Evolutionary conservation across 345 rosid species (phyloP), one percentile per base, ranked within the genome.

Genomic region (Xanthoceras sorbifolium): DNA sequence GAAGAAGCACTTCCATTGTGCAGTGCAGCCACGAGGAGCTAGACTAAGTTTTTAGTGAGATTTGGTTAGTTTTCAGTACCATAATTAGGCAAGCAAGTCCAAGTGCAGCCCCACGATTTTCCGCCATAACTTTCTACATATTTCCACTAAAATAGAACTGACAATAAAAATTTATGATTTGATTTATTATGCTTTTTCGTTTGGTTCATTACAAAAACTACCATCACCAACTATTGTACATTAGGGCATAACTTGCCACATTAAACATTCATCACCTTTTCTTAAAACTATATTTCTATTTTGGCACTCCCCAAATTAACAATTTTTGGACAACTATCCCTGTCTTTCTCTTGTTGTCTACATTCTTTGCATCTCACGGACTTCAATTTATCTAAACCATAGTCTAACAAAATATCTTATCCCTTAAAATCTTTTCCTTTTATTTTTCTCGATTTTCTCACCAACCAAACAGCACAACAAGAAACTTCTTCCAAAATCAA

Each of bases 261-360:
- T 14, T 9, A 72, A 60, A n/a, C 52, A 22, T 9, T 44, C 36
- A 76, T 79, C 82, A 85, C 71, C 87, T 63, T 80, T 85, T 85
- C 84, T 85, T 85, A 29, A 82, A 85, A 70, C 87, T 85, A 62
- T 82, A 85, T 77, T 85, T 85, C 84, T 14, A 85, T 82, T 72
- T 85, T 85, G 34, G 87, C 85, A 77, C 85, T 83, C 32, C 81
- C 79, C 81, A 84, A 71, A 71, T 79, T 82, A 28, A 85, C 85
- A 73, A 82, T 85, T 73, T 85, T 85, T 1, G 88, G 88, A 64
- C 88, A 85, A 32, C 88, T 86, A 76, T 85, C 84, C 72, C 88
- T 77, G 74, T 85, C 88, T 64, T 85, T 85, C 81, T 85, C 88
- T 77, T 82, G 88, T 64, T 80, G 88, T 0, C 86, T 82, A 71